phyloP scores from a whole-genome alignment of 78 protist species.

The Polysphondylium violaceum region DNA sequence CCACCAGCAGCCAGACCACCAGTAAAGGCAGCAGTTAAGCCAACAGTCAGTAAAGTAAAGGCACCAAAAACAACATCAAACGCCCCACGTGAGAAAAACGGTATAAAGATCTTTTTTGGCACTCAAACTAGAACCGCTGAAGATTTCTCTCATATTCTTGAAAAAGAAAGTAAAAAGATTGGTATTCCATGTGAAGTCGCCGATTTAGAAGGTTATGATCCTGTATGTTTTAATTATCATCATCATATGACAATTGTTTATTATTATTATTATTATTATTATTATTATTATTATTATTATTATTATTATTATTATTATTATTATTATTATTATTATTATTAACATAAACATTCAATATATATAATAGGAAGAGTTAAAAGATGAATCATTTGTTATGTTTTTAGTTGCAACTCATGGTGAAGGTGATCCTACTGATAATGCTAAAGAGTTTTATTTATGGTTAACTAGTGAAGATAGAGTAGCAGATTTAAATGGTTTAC shows the following conservation, averaged over 20 bases:
- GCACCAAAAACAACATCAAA: neutral
- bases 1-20: constrained; percentile 73
- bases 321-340: neutral
- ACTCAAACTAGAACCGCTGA: constrained; percentile 95
- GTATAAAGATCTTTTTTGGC: constrained; percentile 80
- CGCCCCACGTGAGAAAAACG: neutral
- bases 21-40: neutral
- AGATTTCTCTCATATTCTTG: constrained; percentile 81
- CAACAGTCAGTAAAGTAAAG: neutral
- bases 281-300: neutral
- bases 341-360: neutral
- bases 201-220: constrained; percentile 82
- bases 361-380: neutral
- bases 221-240: constrained; percentile 6
- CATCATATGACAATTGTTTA: neutral
- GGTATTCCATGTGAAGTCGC: constrained; percentile 76
- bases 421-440: constrained; percentile 95
- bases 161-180: constrained; percentile 78
- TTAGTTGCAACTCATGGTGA: constrained; percentile 94
- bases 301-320: neutral
- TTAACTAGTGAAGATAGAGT: constrained; percentile 56
- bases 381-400: constrained; percentile 69
- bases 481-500: neutral
- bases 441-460: constrained; percentile 81
- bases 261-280: neutral